Percentiles rank a stretch among this genome's conserved stretches.
Conservation (phyloP, 169 alveolate genomes). For the Eimeria tenella region DNA sequence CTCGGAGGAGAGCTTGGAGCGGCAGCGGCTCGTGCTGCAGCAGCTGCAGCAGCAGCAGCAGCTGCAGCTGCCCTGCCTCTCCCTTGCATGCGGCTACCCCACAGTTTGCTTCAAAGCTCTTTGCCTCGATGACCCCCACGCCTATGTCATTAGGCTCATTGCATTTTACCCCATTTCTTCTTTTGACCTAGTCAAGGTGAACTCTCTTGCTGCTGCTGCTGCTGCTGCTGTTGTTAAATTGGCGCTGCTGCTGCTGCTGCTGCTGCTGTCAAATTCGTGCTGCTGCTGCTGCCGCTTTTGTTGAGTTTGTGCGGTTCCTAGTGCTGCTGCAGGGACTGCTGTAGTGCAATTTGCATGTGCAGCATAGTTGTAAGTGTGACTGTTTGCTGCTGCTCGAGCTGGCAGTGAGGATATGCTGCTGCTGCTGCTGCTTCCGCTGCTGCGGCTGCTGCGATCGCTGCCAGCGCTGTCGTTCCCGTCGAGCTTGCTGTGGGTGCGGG, state of each 20-base stretch:
- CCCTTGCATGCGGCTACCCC: not conserved
- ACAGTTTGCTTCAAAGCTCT: not conserved
- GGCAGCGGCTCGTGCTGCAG: conserved; percentile 8
- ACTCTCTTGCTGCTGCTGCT: no score
- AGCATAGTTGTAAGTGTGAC: no score
- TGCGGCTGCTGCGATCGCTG: not conserved
- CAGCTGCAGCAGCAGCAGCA: conserved; percentile 30
- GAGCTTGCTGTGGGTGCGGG: no score
- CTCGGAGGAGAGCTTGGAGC: not conserved
- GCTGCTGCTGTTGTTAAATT: no score
- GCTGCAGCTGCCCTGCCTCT: not conserved
- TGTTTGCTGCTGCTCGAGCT: no score
- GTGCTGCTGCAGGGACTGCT: no score
- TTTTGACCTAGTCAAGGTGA: not conserved
- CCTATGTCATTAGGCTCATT: not conserved
- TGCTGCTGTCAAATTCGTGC: no score
- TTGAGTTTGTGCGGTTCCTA: no score
- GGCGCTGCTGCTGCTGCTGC: no score
- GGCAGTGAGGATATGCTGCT: no score
- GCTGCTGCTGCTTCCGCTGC: not conserved
- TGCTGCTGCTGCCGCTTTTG: no score
- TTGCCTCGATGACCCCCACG: not conserved
- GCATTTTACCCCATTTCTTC: not conserved
- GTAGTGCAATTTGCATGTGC: no score
- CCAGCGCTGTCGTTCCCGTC: not conserved